Base-by-base conservation (phyloP, 805 yeast species). In the Cyberlindnera amylophila region DNA sequence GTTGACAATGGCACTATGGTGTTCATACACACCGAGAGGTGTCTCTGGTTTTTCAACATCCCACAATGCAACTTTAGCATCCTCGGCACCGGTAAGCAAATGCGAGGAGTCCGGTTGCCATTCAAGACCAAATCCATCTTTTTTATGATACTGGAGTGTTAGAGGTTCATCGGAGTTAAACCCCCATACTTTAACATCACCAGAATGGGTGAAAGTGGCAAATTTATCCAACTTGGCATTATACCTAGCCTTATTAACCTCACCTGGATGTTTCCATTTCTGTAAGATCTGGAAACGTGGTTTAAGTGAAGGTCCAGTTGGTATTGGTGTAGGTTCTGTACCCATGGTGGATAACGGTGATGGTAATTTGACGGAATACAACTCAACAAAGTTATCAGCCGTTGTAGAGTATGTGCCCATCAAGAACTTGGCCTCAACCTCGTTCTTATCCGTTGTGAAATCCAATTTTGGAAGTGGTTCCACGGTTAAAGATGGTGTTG, bases 61-160 rank as follows among this genome's bases (percentile, higher is more conserved):
- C 95, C 95, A 87, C 31, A 82, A 56, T 0, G 86, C 86, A 33
- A 86, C 76, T 21, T 75, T 74, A 13, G 74, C 62, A 59, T 86
- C 95, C 46, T 76, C 79, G 4, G 87, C 72, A 2, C 86, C 85
- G 2, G 89, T 70, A 11, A 81, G 64, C 24, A 88, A 69, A 45
- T 62, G 62, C 31, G 73, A 67, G 21, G 61, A 62, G 4, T 70
- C 29, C 29, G 16, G 66, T 43, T 74, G 66, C 95, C 95, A 87
- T 47, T 81, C 81, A 38, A 88, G 62, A 2, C 82, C 85, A 56
- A 71, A 79, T 1, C 95, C 95, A 52, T 82, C 88, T 42, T 64
- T 68, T 11, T 67, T 63, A 63, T 87, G 95, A 55, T 67, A 75
- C 46, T 71, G 71, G 39, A 77, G 70, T 4, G 64, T 44, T 28